Evolutionary conservation across 1,284 basidiomycete species (phyloP).

Genomic region (Phellopilus nigrolimitatus): DNA sequence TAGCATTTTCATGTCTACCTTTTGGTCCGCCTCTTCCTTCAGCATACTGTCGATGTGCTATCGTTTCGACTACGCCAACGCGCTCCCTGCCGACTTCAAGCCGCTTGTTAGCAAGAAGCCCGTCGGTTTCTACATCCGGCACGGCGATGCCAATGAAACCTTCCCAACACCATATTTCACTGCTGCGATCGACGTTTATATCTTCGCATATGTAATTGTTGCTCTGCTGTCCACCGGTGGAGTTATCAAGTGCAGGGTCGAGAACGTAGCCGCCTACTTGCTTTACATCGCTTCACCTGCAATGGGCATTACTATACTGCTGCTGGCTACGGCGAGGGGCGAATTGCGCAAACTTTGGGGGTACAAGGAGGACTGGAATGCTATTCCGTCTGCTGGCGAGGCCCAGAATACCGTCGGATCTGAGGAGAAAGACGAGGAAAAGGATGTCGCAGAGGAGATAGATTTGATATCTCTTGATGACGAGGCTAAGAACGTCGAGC

Average conservation of each 20-base stretch:
- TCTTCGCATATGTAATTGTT: not conserved
- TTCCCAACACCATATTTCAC: not conserved
- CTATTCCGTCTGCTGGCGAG: constrained; percentile 95
- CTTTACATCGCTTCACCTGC: not conserved
- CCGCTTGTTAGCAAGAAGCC: not conserved
- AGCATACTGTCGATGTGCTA: not conserved
- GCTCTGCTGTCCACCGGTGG: not conserved
- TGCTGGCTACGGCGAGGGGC: constrained; percentile 1
- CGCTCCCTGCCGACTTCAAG: not conserved
- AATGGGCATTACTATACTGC: not conserved
- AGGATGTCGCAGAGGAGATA: not conserved
- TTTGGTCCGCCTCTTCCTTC: not conserved
- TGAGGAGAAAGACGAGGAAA: not conserved
- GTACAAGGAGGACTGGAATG: constrained; percentile 88
- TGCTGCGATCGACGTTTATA: not conserved
- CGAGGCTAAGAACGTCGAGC: too few species aligned
- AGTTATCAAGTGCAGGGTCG: not conserved
- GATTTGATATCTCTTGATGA: not conserved
- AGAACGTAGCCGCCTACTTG: not conserved
- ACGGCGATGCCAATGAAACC: not conserved
- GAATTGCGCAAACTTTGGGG: constrained; percentile 89
- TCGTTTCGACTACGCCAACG: not conserved
- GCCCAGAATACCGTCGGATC: not conserved
- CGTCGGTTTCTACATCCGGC: not conserved
- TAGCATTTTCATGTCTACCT: not conserved